Conservation (phyloP, 257 asterid species). For the Penstemon barbatus region DNA sequence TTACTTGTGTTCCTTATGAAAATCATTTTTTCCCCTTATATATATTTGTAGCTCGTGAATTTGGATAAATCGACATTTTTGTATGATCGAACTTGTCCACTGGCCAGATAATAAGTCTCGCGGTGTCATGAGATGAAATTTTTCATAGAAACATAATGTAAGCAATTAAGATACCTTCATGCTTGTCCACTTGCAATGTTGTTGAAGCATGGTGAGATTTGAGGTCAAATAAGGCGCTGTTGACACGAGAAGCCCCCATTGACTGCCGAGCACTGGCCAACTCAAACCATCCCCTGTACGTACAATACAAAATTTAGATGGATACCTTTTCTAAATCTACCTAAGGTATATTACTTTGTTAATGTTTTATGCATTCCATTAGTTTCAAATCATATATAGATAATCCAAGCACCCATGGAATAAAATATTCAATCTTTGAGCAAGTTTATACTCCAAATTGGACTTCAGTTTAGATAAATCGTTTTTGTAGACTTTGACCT, state of each 20-base stretch:
- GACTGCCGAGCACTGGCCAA: constrained; percentile 88
- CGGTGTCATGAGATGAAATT: background rate
- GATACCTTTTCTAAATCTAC: no score
- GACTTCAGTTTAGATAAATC: no score
- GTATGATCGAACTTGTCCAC: no score
- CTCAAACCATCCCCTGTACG: constrained; percentile 91
- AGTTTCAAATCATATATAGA: background rate
- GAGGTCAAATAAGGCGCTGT: constrained; percentile 63
- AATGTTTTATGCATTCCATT: background rate
- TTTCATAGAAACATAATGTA: background rate
- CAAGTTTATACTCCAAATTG: background rate
- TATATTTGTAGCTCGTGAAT: no score
- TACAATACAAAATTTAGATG: background rate
- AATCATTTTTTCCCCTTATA: no score
- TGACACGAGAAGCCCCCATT: constrained; percentile 85
- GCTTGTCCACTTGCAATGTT: constrained; percentile 46
- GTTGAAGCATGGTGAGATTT: constrained; percentile 83
- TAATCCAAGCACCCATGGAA: constrained; percentile 5
- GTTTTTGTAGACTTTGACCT: no score
- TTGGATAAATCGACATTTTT: no score
- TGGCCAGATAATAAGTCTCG: no score
- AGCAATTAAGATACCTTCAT: constrained; percentile 39
- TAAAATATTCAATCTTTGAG: constrained; percentile 4
- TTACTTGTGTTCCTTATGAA: no score
- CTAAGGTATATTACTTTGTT: background rate